Base-by-base conservation (phyloP, 495 filamentous ascomycete species). In the Penicillium arizonense region DNA sequence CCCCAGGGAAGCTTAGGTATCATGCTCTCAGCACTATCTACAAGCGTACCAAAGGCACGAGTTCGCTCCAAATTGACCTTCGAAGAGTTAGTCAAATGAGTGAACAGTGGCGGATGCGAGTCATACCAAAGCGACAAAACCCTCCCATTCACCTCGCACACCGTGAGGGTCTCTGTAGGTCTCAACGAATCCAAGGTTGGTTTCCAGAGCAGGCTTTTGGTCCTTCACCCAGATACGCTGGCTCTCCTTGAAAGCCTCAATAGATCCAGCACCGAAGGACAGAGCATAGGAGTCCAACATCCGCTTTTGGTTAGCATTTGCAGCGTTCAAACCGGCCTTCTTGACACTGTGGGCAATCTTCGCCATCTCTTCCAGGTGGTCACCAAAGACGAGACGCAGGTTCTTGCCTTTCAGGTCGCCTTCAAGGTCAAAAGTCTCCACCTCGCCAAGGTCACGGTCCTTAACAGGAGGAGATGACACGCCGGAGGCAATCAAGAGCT, bases 71-170 rank as follows among this genome's bases (percentile, higher is more conserved):
- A 68, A 56, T 92, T 91, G 30, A 89, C 82, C 77, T 77, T 37
- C 6, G 28, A 8, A 77, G 72, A 10, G 66, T 73, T 30, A 71
- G 62, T 57, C 46, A 28, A 10, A 30, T 11, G 2, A 32, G 1
- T 3, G 3, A 13, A 34, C 11, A 14, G 11, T 39, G 1, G 11
- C 30, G 12, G 2, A 13, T 11, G 1, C 7, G 12, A 14, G 14
- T 32, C 72, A 63, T 53, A 89, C 86, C 57, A 89, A 77, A 30
- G 88, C 87, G 46, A 88, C 89, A 61, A 96, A 94, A 1, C 91
- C 93, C 69, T 97, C 93, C 94, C 94, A 98, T 65, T 98, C 94
- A n/a, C 89, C 92, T 45, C 93, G 79, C 10, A 96, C 84, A 41
- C 94, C 93, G 47, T 90, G 87, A 1, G 94, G 94, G 65, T 98